A percentile compares a stretch with the other conserved stretches of the same genome.
Evolutionary conservation across 139 green algal genomes (phyloP).

Genomic region (Chlamydomonas urium): DNA sequence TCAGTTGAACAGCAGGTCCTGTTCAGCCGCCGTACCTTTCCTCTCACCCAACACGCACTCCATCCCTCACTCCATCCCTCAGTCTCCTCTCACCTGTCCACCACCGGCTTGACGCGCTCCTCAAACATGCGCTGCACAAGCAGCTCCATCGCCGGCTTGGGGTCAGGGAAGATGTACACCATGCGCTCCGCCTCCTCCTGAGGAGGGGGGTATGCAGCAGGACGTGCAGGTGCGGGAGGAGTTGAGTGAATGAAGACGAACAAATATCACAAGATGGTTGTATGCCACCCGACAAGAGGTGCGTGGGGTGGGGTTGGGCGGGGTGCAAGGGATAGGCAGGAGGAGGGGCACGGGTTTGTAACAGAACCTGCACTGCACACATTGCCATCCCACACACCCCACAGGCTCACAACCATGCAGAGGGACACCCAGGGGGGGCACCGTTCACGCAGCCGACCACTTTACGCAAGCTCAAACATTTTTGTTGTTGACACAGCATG

Average conservation of each 20-base stretch:
- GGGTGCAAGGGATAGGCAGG: background rate
- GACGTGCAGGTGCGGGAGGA: background rate
- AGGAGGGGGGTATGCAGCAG: background rate
- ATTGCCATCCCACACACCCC: too few relatives aligned
- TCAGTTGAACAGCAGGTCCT: too few relatives aligned
- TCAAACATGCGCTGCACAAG: constrained; percentile 4
- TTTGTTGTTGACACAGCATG: too few relatives aligned
- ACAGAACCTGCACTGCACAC: too few relatives aligned
- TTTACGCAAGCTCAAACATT: too few relatives aligned
- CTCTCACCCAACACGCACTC: too few relatives aligned
- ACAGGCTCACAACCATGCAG: too few relatives aligned
- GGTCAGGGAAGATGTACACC: constrained; percentile 1
- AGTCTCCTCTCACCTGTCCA: constrained; percentile 3
- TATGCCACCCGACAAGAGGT: background rate
- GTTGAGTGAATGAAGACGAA: background rate
- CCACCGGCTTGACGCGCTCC: background rate
- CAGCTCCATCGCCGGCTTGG: constrained; percentile 4
- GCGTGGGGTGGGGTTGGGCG: background rate
- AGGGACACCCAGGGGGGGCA: too few relatives aligned
- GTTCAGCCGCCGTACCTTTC: too few relatives aligned
- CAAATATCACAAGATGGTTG: background rate
- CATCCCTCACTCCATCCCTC: too few relatives aligned
- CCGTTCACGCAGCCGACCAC: too few relatives aligned
- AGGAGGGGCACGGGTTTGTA: background rate
- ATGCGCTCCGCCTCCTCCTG: constrained; percentile 1